phyloP scores from a whole-genome alignment of 495 filamentous ascomycete genomes.

The Usnea hakonensis region DNA sequence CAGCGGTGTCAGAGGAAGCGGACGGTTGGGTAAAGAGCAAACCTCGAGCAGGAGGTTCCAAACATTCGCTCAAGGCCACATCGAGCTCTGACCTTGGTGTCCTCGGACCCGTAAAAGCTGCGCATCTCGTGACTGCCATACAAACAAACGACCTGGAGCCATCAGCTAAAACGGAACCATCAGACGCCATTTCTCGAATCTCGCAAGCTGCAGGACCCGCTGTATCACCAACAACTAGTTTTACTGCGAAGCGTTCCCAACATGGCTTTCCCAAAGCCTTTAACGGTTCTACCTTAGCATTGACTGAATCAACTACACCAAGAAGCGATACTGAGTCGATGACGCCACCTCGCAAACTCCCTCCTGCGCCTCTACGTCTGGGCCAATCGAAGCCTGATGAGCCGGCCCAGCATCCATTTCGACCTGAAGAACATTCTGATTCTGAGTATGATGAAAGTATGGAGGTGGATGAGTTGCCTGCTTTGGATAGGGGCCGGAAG shows the following conservation, averaged over 20 bases:
- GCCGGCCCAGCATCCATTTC: slow-evolving; percentile 37
- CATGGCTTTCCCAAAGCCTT: slow-evolving; percentile 18
- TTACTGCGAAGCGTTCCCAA: slow-evolving; percentile 26
- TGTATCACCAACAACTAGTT: slow-evolving; percentile 24
- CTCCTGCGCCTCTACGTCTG: slow-evolving; percentile 77
- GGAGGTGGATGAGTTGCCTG: slow-evolving; percentile 54
- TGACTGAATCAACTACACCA: slow-evolving; percentile 20
- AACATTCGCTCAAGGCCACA: slow-evolving; percentile 20
- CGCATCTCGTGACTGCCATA: slow-evolving; percentile 11
- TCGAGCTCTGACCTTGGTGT: slow-evolving; percentile 21
- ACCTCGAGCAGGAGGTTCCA: neutral
- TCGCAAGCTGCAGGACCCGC: slow-evolving; percentile 16
- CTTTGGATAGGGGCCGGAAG: slow-evolving; percentile 64
- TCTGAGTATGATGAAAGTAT: slow-evolving; percentile 79
- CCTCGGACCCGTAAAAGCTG: slow-evolving; percentile 10
- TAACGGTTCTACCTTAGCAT: slow-evolving; percentile 14
- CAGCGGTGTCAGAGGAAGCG: slow-evolving; percentile 3
- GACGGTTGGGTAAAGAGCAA: slow-evolving; percentile 15
- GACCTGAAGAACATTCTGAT: slow-evolving; percentile 55
- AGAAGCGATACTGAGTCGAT: slow-evolving; percentile 24
- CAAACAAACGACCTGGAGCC: slow-evolving; percentile 13
- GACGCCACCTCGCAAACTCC: slow-evolving; percentile 64
- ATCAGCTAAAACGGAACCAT: neutral
- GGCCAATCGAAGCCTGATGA: slow-evolving; percentile 36
- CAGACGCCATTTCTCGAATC: slow-evolving; percentile 1